Base-by-base conservation (phyloP, 129 eudicot species). In the Tanacetum coccineum region DNA sequence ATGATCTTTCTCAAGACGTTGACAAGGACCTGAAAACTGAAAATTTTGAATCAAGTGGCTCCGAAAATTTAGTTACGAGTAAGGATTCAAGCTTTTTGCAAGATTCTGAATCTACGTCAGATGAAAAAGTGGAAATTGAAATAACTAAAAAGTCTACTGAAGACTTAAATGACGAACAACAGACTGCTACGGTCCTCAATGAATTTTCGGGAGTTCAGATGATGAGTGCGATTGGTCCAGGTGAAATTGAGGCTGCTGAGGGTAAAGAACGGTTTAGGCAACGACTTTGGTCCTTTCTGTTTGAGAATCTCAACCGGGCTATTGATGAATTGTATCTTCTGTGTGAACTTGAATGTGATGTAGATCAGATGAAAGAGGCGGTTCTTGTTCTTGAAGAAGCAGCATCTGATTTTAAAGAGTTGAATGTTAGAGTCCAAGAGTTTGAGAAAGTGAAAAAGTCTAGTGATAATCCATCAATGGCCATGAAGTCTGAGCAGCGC, bases 321-420 rank as follows among this genome's bases (percentile, higher is more conserved):
- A 76, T 92, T 58, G 98, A 92, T 64, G 98, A 92, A 77, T 79
- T 92, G 36, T 92, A 92, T 79, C 95, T 92, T 67, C 72, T 92
- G 15, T 92, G 98, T 80, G 98, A 92, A 76, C 89, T 92, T 59
- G 98, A 92, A 82, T 92, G 98, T 32, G 98, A 92, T 73, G 46
- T 65, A 50, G 98, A 88, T 71, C 98, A 92, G 78, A 84, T 88
- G 86, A 88, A 84, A 70, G 98, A 92, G 74, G 96, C 96, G 17
- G 83, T 85, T 72, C 91, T 92, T 82, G 96, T 92, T 52, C 98
- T 92, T 70, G 95, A 92, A 81, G 98, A 92, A 84, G 98, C 98
- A 67, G 91, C 95, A 9, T 83, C 82, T 50, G 98, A 92, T 83
- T 92, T 92, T 42, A 81, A 79, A 60, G 98, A 88, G 45, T 74